Base-by-base conservation (phyloP, 2,329 filamentous ascomycete genomes). In the Meredithiella fracta region DNA sequence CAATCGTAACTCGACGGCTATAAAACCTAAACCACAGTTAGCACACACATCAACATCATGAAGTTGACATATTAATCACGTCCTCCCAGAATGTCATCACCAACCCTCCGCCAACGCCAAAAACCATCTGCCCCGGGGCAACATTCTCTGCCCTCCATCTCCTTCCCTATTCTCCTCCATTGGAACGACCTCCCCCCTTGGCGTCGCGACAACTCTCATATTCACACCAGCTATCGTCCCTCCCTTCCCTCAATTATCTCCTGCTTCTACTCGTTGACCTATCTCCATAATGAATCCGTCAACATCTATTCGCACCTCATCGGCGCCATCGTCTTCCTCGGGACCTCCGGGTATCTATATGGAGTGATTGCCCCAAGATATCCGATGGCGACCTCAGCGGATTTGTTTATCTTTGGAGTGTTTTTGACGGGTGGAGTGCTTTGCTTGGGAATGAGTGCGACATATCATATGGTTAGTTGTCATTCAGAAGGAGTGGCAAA, bases 401-500 rank as follows among this genome's bases (percentile, higher is more conserved):
- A 94, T 65, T 72, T 86, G n/a, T 60, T 80, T 37, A 86, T 80
- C 29, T 88, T 94, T 65, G 70, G 72, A 1, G 89, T 82, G 69
- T 95, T 92, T 73, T 89, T 94, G 63, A 71, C 72, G 23, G 87
- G 88, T 47, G 85, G 84, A 1, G 75, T 81, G 26, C 64, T 79
- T 34, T 91, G 86, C 63, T 71, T 92, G 54, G 83, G 84, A 22
- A 86, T 90, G 82, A 89, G 84, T 62, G 85, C 88, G 3, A 85
- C 83, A 2, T 98, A 82, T 66, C 92, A 98, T 66, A 78, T 86
- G 1, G 77, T 96, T 51, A 80, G 76, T 22, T 95, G 96, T 62
- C 92, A 98, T 67, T 92, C 86, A 17, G 78, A 80, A 38, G 69
- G 70, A 1, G 86, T 96, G 14, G 82, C 85, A 1, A 82, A 79